These are phyloP conservation scores for Whalleya microplaca DNA, from an alignment of 2,329 filamentous ascomycete genomes.

Conservation along the genomic window DNA sequence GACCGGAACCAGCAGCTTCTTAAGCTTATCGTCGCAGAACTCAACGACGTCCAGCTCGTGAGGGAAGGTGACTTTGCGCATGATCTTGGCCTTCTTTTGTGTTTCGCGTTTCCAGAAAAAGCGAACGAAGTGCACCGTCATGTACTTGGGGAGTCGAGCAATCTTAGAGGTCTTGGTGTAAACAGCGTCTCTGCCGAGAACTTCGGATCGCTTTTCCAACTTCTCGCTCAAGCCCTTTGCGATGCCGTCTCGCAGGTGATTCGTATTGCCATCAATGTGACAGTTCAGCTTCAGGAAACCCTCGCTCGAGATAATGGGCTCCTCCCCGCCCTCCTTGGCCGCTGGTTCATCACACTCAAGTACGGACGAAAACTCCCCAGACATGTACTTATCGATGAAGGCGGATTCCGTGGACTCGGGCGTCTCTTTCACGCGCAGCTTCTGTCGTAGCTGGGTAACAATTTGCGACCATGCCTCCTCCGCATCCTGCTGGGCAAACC, in stretches of 20 bases:
- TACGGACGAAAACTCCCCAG: conserved; percentile 76
- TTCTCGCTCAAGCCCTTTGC: conserved; percentile 80
- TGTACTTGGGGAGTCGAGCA: conserved; percentile 87
- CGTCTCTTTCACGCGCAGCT: conserved; percentile 67
- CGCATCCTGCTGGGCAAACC: conserved; percentile 96
- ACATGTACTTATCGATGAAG: conserved; percentile 90
- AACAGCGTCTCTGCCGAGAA: conserved; percentile 74
- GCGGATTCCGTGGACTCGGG: conserved; percentile 58
- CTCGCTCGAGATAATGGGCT: conserved; percentile 69
- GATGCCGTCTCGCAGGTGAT: conserved; percentile 90
- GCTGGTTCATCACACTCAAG: conserved; percentile 83
- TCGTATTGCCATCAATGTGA: conserved; percentile 85
- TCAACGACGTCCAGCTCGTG: conserved; percentile 91
- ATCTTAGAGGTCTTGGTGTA: conserved; percentile 95
- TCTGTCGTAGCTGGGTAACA: conserved; percentile 78
- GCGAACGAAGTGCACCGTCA: conserved; percentile 95
- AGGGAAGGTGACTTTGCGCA: conserved; percentile 97
- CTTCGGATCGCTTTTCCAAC: conserved; percentile 85
- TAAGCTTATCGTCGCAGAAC: conserved; percentile 91
- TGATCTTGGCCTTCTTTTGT: conserved; percentile 98
- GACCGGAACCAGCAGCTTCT: conserved; percentile 83
- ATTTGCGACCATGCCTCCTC: conserved; percentile 99
- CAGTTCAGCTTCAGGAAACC: conserved; percentile 92
- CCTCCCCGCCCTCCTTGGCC: conserved; percentile 75
- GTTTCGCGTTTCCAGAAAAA: conserved; percentile 98